phyloP scores from a whole-genome alignment of 495 filamentous ascomycete species.

The Parmelia sp. region DNA sequence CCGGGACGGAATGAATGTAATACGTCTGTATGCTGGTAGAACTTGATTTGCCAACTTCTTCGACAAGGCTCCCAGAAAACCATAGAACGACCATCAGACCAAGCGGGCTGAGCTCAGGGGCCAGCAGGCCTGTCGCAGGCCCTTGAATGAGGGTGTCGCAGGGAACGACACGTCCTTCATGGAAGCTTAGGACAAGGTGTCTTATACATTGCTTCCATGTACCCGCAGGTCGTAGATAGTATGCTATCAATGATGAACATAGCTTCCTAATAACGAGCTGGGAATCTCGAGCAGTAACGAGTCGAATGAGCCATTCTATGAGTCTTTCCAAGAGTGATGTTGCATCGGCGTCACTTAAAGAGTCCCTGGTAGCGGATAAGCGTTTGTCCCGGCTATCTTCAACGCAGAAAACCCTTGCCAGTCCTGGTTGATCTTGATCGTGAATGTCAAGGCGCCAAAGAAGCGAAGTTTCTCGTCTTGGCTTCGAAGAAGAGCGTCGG shows the following conservation, averaged over 20 bases:
- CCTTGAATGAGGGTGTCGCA: slow-evolving; percentile 45
- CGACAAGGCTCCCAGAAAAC: slow-evolving; percentile 66
- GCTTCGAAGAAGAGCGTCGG: slow-evolving; percentile 60
- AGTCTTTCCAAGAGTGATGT: slow-evolving; percentile 61
- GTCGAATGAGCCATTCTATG: slow-evolving; percentile 57
- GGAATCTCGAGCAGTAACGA: slow-evolving; percentile 52
- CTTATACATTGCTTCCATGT: slow-evolving; percentile 63
- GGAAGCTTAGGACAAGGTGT: slow-evolving; percentile 60
- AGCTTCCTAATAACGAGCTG: slow-evolving; percentile 73
- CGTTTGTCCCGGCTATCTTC: not conserved
- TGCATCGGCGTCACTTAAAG: slow-evolving; percentile 55
- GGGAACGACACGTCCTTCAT: slow-evolving; percentile 42
- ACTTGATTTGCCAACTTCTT: slow-evolving; percentile 67
- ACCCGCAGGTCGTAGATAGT: slow-evolving; percentile 64
- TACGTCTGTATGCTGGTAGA: slow-evolving; percentile 51
- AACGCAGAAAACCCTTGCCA: slow-evolving; percentile 44
- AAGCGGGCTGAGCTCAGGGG: slow-evolving; percentile 46
- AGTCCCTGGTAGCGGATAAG: slow-evolving; percentile 42
- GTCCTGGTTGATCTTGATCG: slow-evolving; percentile 82
- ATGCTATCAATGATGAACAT: slow-evolving; percentile 71
- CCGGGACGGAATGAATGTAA: slow-evolving; percentile 21
- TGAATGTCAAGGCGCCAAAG: slow-evolving; percentile 91
- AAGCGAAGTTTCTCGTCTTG: slow-evolving; percentile 70
- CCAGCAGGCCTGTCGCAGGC: slow-evolving; percentile 45
- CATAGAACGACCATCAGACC: slow-evolving; percentile 59